These are phyloP conservation scores for Pueraria montana DNA, from an alignment of 306 rosid species.

Conservation along the genomic window DNA sequence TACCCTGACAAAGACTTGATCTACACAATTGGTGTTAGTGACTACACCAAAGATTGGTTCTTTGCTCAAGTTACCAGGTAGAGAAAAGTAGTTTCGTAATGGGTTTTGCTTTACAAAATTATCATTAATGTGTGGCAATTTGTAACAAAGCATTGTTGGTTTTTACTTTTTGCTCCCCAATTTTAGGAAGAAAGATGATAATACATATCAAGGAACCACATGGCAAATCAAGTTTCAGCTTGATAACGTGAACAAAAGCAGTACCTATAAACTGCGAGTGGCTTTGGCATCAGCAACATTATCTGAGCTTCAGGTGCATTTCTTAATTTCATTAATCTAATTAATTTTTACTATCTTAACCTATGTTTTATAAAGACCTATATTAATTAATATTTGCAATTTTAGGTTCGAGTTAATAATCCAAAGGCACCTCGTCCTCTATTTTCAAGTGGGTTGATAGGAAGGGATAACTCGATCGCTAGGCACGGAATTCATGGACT, in stretches of 20 bases:
- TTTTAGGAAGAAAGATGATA: constrained; percentile 73
- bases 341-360: background rate
- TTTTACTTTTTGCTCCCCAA: background rate
- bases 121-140: background rate
- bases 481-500: constrained; percentile 97
- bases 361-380: background rate
- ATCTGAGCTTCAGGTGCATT: constrained; percentile 81
- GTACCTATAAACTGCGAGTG: constrained; percentile 71
- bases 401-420: constrained; percentile 83
- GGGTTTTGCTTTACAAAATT: background rate
- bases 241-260: constrained; percentile 53
- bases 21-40: constrained; percentile 76
- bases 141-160: background rate
- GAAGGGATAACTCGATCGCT: constrained; percentile 90
- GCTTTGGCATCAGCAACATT: constrained; percentile 87
- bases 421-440: constrained; percentile 64
- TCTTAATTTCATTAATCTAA: background rate
- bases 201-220: constrained; percentile 88
- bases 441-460: constrained; percentile 88
- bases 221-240: constrained; percentile 90
- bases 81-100: constrained; percentile 9
- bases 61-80: constrained; percentile 94
- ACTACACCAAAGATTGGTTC: constrained; percentile 88
- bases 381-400: background rate
- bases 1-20: constrained; percentile 76